Evolutionary conservation across 306 rosid genomes (phyloP).

Genomic region (Crotalaria pallida): DNA sequence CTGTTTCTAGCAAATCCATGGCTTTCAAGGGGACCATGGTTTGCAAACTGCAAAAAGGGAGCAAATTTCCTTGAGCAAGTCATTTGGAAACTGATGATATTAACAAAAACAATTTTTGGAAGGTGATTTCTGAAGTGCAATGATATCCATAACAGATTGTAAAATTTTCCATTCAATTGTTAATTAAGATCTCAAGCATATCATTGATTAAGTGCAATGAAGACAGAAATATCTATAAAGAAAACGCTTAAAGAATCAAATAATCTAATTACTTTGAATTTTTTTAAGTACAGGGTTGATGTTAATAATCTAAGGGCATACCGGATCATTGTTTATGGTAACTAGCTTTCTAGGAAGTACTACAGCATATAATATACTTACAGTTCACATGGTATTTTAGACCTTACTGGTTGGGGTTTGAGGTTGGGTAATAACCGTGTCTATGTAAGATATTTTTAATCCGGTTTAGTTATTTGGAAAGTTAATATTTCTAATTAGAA

Average conservation of each 20-base stretch:
- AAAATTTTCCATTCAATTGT: neutral
- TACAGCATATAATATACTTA: neutral
- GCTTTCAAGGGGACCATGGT: constrained; percentile 54
- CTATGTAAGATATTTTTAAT: neutral
- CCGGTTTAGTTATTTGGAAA: neutral
- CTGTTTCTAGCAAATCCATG: constrained; percentile 93
- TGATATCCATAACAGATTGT: constrained; percentile 1
- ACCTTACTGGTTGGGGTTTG: neutral
- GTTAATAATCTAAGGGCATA: neutral
- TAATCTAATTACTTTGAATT: neutral
- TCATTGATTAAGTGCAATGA: neutral
- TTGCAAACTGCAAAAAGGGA: constrained; percentile 60
- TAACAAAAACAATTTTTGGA: neutral
- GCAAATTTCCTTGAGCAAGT: constrained; percentile 24
- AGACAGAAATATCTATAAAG: neutral
- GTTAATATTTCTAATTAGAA: neutral
- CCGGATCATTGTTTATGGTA: neutral
- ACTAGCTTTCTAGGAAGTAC: neutral
- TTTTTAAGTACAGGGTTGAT: neutral
- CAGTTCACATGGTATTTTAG: neutral
- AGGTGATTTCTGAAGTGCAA: neutral
- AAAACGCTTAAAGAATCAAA: neutral
- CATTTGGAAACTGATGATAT: neutral
- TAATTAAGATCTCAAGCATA: neutral
- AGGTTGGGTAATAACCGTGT: neutral